phyloP scores from a whole-genome alignment of 306 rosid genomes.

The Herpetospermum pedunculosum region DNA sequence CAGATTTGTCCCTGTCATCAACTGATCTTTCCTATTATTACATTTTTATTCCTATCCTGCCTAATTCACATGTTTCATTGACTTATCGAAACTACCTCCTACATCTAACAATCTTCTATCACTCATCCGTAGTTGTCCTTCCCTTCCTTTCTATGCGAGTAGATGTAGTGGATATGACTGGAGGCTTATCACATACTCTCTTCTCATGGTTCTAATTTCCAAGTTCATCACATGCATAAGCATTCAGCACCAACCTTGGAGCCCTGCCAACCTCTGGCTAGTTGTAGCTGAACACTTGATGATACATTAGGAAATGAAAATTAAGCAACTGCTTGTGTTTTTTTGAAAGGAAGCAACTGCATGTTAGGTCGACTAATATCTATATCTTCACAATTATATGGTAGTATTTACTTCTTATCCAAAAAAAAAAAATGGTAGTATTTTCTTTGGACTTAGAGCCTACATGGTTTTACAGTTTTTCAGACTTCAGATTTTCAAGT shows the following conservation, averaged over 20 bases:
- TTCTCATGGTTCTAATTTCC: not conserved
- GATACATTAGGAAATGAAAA: not conserved
- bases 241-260: not conserved
- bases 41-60: not conserved
- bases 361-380: not conserved
- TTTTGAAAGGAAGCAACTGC: too few species aligned
- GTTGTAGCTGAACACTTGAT: not conserved
- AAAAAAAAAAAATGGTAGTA: too few species aligned
- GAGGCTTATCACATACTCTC: not conserved
- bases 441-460: not conserved
- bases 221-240: not conserved
- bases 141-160: not conserved
- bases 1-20: not conserved
- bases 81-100: not conserved
- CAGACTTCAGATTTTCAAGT: not conserved
- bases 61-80: not conserved
- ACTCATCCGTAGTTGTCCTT: not conserved
- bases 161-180: not conserved
- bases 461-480: not conserved
- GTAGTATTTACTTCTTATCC: not conserved
- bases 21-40: not conserved
- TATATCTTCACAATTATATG: not conserved
- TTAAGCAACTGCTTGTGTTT: not conserved
- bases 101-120: not conserved
- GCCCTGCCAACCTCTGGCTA: not conserved